A percentile compares a stretch with the other conserved stretches of the same genome.
Evolutionary conservation across 179 eudicot species (phyloP).

Genomic region (Actinidia arguta): DNA sequence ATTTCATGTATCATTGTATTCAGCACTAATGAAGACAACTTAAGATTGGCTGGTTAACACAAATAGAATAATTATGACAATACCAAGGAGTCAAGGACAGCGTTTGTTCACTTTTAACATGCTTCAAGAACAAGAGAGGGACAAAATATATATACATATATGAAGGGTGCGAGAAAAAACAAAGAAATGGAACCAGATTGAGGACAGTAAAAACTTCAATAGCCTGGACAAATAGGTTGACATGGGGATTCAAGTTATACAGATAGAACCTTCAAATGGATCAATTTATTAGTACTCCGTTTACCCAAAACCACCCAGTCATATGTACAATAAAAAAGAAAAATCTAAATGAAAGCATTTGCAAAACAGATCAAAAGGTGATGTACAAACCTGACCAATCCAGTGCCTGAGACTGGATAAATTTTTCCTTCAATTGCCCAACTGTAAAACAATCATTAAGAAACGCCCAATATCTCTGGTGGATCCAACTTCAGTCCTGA

Average conservation of each 20-base stretch:
- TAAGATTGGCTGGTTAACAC: not conserved
- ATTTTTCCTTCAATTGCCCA: slow-evolving; percentile 66
- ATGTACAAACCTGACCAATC: slow-evolving; percentile 57
- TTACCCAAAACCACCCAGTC: not conserved
- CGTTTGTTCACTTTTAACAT: not conserved
- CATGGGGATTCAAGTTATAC: not conserved
- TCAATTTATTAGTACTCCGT: not conserved
- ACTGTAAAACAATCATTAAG: slow-evolving; percentile 71
- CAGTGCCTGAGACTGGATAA: slow-evolving; percentile 57
- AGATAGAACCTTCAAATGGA: not conserved
- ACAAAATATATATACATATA: not conserved
- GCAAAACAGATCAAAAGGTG: slow-evolving; percentile 10
- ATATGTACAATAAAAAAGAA: not conserved
- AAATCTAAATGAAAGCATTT: slow-evolving; percentile 3
- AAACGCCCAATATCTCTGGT: slow-evolving; percentile 55
- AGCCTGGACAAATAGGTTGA: no score
- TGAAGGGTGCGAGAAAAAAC: not conserved
- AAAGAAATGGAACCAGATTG: not conserved
- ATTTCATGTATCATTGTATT: not conserved
- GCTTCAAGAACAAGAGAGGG: slow-evolving; percentile 5
- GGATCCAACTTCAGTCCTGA: slow-evolving; percentile 23
- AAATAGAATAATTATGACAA: not conserved
- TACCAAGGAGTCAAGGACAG: not conserved
- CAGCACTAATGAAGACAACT: slow-evolving; percentile 11
- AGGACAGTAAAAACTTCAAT: not conserved